Conservation (phyloP, 805 yeast species). For the Candida xiaguanensis region DNA sequence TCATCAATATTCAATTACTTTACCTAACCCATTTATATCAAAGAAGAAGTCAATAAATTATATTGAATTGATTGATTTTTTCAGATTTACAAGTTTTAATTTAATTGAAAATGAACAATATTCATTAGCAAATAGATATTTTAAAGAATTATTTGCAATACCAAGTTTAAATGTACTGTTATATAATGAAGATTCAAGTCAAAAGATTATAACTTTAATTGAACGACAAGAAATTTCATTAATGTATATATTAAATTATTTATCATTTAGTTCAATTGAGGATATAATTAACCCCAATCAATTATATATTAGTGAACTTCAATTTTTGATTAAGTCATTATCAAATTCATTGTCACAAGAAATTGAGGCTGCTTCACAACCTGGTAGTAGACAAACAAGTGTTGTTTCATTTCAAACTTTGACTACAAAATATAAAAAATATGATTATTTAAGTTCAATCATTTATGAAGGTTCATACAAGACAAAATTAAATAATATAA, state of each 20-base stretch:
- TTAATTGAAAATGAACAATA: slow-evolving; percentile 15
- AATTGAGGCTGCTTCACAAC: slow-evolving; percentile 20
- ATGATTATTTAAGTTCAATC: slow-evolving; percentile 18
- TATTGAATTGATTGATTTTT: slow-evolving; percentile 20
- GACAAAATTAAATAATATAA: slow-evolving; percentile 21
- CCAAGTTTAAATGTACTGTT: slow-evolving; percentile 18
- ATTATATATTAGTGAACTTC: slow-evolving; percentile 14
- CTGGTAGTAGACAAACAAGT: slow-evolving; percentile 19
- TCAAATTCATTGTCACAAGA: slow-evolving; percentile 20
- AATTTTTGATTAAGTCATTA: slow-evolving; percentile 17
- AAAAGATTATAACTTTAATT: slow-evolving; percentile 3
- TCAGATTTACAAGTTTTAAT: slow-evolving; percentile 26
- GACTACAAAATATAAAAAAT: background rate
- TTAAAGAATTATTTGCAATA: slow-evolving; percentile 19
- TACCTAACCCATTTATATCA: background rate
- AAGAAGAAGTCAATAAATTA: slow-evolving; percentile 14
- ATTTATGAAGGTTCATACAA: slow-evolving; percentile 26
- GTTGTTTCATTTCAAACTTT: slow-evolving; percentile 12
- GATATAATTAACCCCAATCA: slow-evolving; percentile 14
- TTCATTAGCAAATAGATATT: slow-evolving; percentile 20
- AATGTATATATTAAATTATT: slow-evolving; percentile 22
- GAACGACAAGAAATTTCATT: slow-evolving; percentile 30
- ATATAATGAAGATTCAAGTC: slow-evolving; percentile 2
- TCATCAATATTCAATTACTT: background rate
- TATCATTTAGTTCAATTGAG: slow-evolving; percentile 15